A percentile compares a stretch with the other conserved stretches of the same genome.
phyloP scores from a whole-genome alignment of 768 basidiomycete species.

The Xerocomellus chrysenteron region DNA sequence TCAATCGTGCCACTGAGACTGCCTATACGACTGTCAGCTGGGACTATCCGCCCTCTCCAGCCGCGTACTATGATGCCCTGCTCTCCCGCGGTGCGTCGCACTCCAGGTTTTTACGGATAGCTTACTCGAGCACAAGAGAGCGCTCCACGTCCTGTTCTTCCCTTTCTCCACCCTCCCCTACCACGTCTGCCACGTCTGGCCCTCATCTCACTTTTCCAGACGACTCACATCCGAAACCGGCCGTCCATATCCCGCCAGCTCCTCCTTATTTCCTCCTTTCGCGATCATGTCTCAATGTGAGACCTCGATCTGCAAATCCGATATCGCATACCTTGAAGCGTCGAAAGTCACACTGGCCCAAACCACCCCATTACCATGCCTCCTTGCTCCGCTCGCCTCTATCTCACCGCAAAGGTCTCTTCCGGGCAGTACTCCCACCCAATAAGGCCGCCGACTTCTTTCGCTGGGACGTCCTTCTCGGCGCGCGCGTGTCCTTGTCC shows the following conservation, averaged over 20 bases:
- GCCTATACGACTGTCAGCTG: constrained; percentile 17
- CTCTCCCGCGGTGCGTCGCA: constrained; percentile 27
- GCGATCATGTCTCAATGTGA: not conserved
- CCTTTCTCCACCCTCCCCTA: not conserved
- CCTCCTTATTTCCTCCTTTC: not conserved
- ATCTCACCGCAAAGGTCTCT: constrained; percentile 26
- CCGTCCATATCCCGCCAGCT: not conserved
- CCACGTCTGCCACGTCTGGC: constrained; percentile 1
- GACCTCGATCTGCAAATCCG: constrained; percentile 9
- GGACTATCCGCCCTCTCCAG: constrained; percentile 21
- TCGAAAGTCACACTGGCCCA: constrained; percentile 20
- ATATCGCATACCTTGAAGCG: constrained; percentile 6
- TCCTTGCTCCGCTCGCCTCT: constrained; percentile 27
- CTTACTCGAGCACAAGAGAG: constrained; percentile 15
- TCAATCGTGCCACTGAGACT: constrained; percentile 11
- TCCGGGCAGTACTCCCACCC: constrained; percentile 20
- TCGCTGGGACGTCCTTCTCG: constrained; percentile 19
- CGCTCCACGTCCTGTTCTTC: not conserved
- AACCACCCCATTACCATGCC: constrained; percentile 30
- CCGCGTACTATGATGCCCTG: constrained; percentile 18
- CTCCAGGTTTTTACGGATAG: constrained; percentile 29
- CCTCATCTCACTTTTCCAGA: too few species aligned
- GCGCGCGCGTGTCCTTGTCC: not conserved
- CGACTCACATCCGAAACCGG: not conserved
- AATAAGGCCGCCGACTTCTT: constrained; percentile 27